Base-by-base conservation (phyloP, 179 eudicot genomes). In the Patellifolia procumbens region DNA sequence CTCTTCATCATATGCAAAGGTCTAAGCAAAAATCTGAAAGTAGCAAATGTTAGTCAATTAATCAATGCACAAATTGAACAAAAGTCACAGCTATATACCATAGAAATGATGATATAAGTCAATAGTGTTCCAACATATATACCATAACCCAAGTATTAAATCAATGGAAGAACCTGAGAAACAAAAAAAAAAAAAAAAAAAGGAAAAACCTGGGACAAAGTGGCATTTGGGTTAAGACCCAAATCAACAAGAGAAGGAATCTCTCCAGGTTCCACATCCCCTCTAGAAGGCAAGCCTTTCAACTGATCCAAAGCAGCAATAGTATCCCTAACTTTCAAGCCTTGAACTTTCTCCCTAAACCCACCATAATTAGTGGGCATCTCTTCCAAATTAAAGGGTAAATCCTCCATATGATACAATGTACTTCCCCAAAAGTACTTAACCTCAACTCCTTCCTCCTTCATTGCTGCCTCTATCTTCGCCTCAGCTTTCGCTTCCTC, bases 351-450 rank as follows among this genome's bases (percentile, higher is more conserved):
- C 84, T 94, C 97, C 87, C 87, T 91, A 81, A 94, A 94, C 73
- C 89, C 97, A 2, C 96, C 96, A 73, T 92, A 94, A 84, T 89
- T 94, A 0, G 94, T 89, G 0, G 98, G 98, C 98, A 94, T 94
- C 26, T 76, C 88, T 80, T 86, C 91, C 87, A 94, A 76, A 12
- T 86, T 80, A 72, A 94, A 94, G 0, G 96, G 94, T 84, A 94
- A 87, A 88, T 94, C 98, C 68, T 94, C 98, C 84, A 89, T 65
- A 90, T 94, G 98, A 72, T 87, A 91, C 87, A 94, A 81, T 53
- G 98, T 94, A 76, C 98, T 94, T 16, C 98, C 98, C 98, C 98
- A 94, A 79, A 88, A 92, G 83, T 94, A 92, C 88, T 91, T 94
- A 51, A 94, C 90, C 72, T 94, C 97, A 5, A 94, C 87, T 0